A percentile compares a stretch with the other conserved stretches of the same genome.
These are phyloP conservation scores for Phyllosticta citriasiana DNA, from an alignment of 2,329 filamentous ascomycete species.

Conservation along the genomic window DNA sequence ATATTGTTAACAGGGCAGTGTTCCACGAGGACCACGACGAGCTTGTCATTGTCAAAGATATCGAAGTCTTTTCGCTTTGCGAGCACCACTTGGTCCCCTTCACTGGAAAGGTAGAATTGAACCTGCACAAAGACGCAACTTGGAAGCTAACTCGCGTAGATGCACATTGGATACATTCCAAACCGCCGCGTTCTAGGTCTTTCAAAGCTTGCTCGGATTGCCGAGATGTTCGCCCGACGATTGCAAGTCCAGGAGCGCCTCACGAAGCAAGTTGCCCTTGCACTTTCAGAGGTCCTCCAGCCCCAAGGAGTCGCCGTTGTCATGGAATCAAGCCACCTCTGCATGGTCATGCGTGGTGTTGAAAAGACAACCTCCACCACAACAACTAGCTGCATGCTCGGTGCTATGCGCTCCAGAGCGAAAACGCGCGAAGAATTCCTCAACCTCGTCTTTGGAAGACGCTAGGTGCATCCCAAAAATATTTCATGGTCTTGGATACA, in stretches of 20 bases:
- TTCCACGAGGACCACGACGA: slow-evolving; percentile 97
- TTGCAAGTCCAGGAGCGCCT: slow-evolving; percentile 94
- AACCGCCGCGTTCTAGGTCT: slow-evolving; percentile 84
- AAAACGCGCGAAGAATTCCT: slow-evolving; percentile 96
- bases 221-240: slow-evolving; percentile 89
- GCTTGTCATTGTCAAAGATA: slow-evolving; percentile 95
- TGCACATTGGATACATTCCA: slow-evolving; percentile 98
- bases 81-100: slow-evolving; percentile 98
- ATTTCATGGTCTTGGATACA: neutral
- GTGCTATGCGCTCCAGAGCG: slow-evolving; percentile 82
- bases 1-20: slow-evolving; percentile 86
- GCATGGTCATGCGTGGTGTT: slow-evolving; percentile 99
- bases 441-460: slow-evolving; percentile 45
- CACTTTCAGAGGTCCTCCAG: slow-evolving; percentile 84
- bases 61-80: slow-evolving; percentile 88
- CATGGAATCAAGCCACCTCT: slow-evolving; percentile 92
- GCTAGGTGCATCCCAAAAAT: neutral
- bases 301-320: slow-evolving; percentile 94
- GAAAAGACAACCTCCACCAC: slow-evolving; percentile 81
- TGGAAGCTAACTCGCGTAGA: slow-evolving; percentile 45
- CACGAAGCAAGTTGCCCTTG: slow-evolving; percentile 90
- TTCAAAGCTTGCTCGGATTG: slow-evolving; percentile 89
- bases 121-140: neutral
- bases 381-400: slow-evolving; percentile 95
- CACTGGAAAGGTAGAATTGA: slow-evolving; percentile 64